Conservation (phyloP, 345 rosid species). For the Litchi chinensis region DNA sequence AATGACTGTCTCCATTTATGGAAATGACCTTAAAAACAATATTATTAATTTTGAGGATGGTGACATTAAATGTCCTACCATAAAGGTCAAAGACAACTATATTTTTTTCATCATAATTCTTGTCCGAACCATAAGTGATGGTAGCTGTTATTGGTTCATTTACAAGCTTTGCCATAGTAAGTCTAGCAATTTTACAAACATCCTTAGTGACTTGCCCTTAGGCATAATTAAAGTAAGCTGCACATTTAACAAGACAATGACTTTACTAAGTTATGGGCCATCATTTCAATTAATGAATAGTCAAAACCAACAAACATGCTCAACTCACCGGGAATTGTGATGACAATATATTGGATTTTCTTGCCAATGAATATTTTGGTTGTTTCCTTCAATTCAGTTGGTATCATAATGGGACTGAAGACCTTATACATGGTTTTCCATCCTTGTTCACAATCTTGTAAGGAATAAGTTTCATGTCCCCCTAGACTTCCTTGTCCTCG, state of each 20-base stretch:
- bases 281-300: background rate
- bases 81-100: constrained; percentile 87
- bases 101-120: constrained; percentile 97
- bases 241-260: constrained; percentile 20
- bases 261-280: background rate
- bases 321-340: constrained; percentile 86
- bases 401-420: constrained; percentile 91
- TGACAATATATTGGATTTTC: constrained; percentile 95
- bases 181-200: constrained; percentile 87
- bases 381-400: constrained; percentile 94
- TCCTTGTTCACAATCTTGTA: constrained; percentile 90
- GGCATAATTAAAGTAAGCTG: constrained; percentile 97
- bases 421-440: constrained; percentile 96
- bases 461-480: constrained; percentile 87
- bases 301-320: background rate
- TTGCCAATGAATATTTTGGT: constrained; percentile 98
- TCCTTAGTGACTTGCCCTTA: constrained; percentile 98
- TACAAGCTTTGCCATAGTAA: constrained; percentile 90
- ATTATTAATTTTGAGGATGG: constrained; percentile 83
- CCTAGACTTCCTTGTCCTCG: constrained; percentile 90
- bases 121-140: constrained; percentile 90
- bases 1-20: constrained; percentile 95
- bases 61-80: constrained; percentile 74
- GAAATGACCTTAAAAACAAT: constrained; percentile 92
- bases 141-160: constrained; percentile 99